Evolutionary conservation across 345 rosid genomes (phyloP).

Genomic region (Eucalyptus sideroxylon): DNA sequence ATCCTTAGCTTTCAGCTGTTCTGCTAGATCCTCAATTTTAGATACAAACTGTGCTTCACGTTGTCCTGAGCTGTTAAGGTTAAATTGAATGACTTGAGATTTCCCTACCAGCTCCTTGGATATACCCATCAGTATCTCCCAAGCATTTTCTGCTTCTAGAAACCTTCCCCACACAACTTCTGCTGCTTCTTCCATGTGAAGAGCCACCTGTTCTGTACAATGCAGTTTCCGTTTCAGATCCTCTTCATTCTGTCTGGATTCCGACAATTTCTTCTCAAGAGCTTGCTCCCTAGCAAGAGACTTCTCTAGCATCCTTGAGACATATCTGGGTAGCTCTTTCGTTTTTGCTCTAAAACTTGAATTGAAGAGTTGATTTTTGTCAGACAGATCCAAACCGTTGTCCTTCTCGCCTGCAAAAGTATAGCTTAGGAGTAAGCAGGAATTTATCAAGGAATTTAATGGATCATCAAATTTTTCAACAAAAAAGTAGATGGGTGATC

Average conservation of each 20-base stretch:
- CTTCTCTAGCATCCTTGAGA: slow-evolving; percentile 68
- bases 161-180: slow-evolving; percentile 91
- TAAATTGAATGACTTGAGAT: slow-evolving; percentile 60
- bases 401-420: slow-evolving; percentile 41
- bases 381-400: slow-evolving; percentile 20
- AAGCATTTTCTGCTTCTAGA: slow-evolving; percentile 84
- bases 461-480: not conserved
- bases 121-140: slow-evolving; percentile 77
- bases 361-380: slow-evolving; percentile 14
- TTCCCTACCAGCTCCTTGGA: slow-evolving; percentile 66
- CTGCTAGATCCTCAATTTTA: slow-evolving; percentile 31
- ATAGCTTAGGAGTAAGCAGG: not conserved
- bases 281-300: slow-evolving; percentile 68
- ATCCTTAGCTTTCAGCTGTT: slow-evolving; percentile 39
- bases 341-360: slow-evolving; percentile 18
- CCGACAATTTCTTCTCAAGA: slow-evolving; percentile 58
- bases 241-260: slow-evolving; percentile 55
- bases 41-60: slow-evolving; percentile 51
- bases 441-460: not conserved
- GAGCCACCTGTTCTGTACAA: slow-evolving; percentile 61
- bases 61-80: slow-evolving; percentile 41
- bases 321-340: slow-evolving; percentile 44
- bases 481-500: not conserved
- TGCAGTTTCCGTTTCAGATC: slow-evolving; percentile 73
- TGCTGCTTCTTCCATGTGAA: slow-evolving; percentile 95